Base-by-base conservation (phyloP, 1,284 basidiomycete species). In the Heterobasidion occidentale region DNA sequence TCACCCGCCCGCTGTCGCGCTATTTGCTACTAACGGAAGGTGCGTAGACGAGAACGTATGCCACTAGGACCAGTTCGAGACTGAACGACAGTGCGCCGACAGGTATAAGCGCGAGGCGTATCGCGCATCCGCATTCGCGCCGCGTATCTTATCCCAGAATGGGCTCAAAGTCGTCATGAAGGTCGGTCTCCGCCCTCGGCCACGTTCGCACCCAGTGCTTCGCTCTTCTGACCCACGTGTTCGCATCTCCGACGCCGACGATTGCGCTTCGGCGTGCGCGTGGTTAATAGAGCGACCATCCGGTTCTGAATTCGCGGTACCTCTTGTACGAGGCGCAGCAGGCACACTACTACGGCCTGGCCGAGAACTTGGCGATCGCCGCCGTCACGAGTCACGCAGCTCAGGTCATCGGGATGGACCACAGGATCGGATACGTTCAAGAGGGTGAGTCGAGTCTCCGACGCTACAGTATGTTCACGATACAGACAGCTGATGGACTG, bases 31-130 rank as follows among this genome's bases (percentile, higher is more conserved):
- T 2, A 79, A 79, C 59, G 74, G 74, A 54, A 72, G 82, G 75
- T 76, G 63, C 53, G 54, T 48, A 11, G 12, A 5, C 46, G 19
- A 11, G 17, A n/a, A 15, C 27, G 4, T 47, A 34, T 34, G 49
- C 7, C 35, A 5, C 14, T 47, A 0, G 27, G 38, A 19, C 35
- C 17, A n/a, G 38, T 3, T 42, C n/a, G n/a, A 42, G 11, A 48
- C 46, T 33, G 17, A 15, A 44, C 34, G 15, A 14, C 1, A 14
- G 20, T 2, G 5, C 34, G 46, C 15, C 34, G 38, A 54, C 52
- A 78, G 89, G 54, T 91, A 89, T 70, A 94, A 94, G 70, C 83
- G 88, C 8, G 92, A 95, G 66, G 80, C 91, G 0, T 96, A 89
- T 70, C 80, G 91, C 34, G 92, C 87, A 2, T 88, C 90, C 1